phyloP scores from a whole-genome alignment of 352 stramenopile genomes.

The Phytophthora melonis region DNA sequence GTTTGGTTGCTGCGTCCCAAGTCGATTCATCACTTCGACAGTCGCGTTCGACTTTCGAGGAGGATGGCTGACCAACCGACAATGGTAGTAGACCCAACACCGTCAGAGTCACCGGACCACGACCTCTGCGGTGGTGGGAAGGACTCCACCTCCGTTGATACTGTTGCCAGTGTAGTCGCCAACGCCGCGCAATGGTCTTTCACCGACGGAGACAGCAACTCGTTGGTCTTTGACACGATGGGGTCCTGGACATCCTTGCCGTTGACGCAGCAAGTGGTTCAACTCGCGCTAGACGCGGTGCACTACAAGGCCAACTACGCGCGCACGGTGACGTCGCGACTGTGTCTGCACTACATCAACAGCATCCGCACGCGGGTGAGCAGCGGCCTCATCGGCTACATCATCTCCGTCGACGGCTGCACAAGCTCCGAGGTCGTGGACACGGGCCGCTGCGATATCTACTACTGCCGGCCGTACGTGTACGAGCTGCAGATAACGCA shows the following conservation, averaged over 20 bases:
- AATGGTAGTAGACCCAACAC: background rate
- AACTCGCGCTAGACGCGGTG: constrained; percentile 51
- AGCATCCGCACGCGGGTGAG: constrained; percentile 34
- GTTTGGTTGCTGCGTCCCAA: background rate
- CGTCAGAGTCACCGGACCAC: constrained; percentile 6
- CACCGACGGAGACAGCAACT: constrained; percentile 2
- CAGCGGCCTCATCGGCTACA: constrained; percentile 35
- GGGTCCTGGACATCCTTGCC: constrained; percentile 33
- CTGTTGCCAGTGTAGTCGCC: background rate
- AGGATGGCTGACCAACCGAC: constrained; percentile 12
- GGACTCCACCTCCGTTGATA: constrained; percentile 11
- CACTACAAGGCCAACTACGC: constrained; percentile 56
- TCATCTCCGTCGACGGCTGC: constrained; percentile 54
- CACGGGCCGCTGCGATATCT: constrained; percentile 54
- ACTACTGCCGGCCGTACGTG: constrained; percentile 50
- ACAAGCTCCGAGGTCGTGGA: constrained; percentile 29
- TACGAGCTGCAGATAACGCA: constrained; percentile 56
- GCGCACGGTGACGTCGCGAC: constrained; percentile 33
- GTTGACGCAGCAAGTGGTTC: constrained; percentile 30
- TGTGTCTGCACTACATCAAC: constrained; percentile 60
- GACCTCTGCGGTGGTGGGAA: constrained; percentile 21
- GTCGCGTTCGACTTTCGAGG: background rate
- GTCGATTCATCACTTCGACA: background rate
- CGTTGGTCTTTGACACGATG: constrained; percentile 23
- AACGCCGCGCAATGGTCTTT: constrained; percentile 9